These are phyloP conservation scores for Aspergillus texensis DNA, from an alignment of 2,329 filamentous ascomycete species.

Conservation along the genomic window DNA sequence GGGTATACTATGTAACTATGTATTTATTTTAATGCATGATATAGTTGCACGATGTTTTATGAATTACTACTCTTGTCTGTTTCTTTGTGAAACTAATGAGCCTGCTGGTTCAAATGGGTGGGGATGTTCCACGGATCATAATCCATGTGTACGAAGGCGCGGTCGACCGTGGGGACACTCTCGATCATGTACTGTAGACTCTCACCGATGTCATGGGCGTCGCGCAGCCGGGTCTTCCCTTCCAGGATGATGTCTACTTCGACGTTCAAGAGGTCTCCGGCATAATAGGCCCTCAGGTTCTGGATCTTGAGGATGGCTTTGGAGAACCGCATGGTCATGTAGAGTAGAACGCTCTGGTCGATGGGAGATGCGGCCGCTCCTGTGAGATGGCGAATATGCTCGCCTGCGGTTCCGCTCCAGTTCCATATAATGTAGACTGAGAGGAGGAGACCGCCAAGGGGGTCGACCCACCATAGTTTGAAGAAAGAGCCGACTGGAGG, in stretches of 20 bases:
- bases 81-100: not conserved
- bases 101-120: conserved; percentile 42
- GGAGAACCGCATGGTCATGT: conserved; percentile 91
- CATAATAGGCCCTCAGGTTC: conserved; percentile 65
- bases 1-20: too few species aligned
- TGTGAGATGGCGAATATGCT: conserved; percentile 64
- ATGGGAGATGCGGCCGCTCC: conserved; percentile 63
- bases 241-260: conserved; percentile 66
- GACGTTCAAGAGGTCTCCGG: conserved; percentile 64
- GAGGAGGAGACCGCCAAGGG: conserved; percentile 62
- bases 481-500: conserved; percentile 38
- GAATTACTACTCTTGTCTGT: not conserved
- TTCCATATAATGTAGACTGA: conserved; percentile 64
- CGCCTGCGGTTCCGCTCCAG: conserved; percentile 63
- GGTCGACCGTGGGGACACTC: conserved; percentile 47
- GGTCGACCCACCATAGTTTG: conserved; percentile 62
- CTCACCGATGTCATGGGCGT: conserved; percentile 64
- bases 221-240: conserved; percentile 55
- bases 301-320: conserved; percentile 73
- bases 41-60: not conserved
- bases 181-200: conserved; percentile 64
- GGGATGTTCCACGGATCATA: conserved; percentile 50
- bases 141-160: conserved; percentile 55
- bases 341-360: conserved; percentile 77
- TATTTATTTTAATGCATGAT: too few species aligned